Percentiles rank a stretch among this genome's conserved stretches.
Conservation (phyloP, 805 yeast species). For the Vanderwaltozyma tropicalis region DNA sequence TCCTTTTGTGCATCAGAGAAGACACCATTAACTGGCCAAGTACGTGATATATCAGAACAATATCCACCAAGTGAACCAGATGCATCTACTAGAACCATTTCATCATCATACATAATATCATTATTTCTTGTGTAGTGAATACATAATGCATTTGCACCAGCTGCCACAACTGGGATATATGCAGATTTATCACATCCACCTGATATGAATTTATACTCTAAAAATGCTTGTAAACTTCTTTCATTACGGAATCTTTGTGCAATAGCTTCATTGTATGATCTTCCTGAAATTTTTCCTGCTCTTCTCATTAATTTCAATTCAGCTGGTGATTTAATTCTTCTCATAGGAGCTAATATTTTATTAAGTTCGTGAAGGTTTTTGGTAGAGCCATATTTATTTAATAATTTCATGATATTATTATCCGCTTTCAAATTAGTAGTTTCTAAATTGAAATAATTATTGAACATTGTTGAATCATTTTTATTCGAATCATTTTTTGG, state of each 20-base stretch:
- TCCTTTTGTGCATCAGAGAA: slow-evolving; percentile 76
- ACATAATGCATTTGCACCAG: slow-evolving; percentile 80
- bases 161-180: slow-evolving; percentile 92
- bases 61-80: slow-evolving; percentile 92
- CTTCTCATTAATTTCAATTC: slow-evolving; percentile 72
- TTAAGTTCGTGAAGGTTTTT: slow-evolving; percentile 7
- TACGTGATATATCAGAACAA: slow-evolving; percentile 89
- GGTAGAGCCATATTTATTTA: slow-evolving; percentile 24
- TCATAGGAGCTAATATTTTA: slow-evolving; percentile 22
- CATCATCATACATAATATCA: slow-evolving; percentile 64
- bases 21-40: slow-evolving; percentile 82
- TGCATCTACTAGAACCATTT: slow-evolving; percentile 87
- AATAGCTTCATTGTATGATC: slow-evolving; percentile 77
- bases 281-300: slow-evolving; percentile 74
- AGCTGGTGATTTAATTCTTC: slow-evolving; percentile 64
- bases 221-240: slow-evolving; percentile 63
- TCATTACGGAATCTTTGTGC: slow-evolving; percentile 59
- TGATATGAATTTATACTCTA: slow-evolving; percentile 71
- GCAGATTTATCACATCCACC: slow-evolving; percentile 90
- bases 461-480: slow-evolving; percentile 19
- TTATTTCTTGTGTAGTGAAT: slow-evolving; percentile 93
- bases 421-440: slow-evolving; percentile 21
- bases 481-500: slow-evolving; percentile 9
- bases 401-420: slow-evolving; percentile 18
- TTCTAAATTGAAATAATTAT: slow-evolving; percentile 16